These are phyloP conservation scores for Saitozyma sp. DNA, from an alignment of 768 basidiomycete genomes.

Conservation along the genomic window DNA sequence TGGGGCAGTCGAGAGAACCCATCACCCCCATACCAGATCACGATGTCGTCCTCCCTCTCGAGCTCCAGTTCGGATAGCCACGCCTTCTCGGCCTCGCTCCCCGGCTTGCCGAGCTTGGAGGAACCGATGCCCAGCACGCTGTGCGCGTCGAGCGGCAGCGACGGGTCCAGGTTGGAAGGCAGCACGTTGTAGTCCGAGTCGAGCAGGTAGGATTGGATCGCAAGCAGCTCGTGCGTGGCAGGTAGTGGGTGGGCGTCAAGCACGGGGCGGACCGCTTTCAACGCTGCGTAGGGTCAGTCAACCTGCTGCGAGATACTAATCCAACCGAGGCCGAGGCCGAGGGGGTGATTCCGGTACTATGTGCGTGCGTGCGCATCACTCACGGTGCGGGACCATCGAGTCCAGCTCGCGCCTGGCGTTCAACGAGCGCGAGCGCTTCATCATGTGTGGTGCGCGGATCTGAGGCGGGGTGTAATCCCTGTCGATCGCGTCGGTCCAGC, in stretches of 20 bases:
- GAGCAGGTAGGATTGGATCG: conserved; percentile 50
- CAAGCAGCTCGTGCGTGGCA: conserved; percentile 46
- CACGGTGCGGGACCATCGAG: no score
- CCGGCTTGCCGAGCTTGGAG: conserved; percentile 27
- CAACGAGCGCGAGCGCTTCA: conserved; percentile 10
- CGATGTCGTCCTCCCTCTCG: conserved; percentile 40
- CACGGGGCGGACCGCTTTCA: not conserved
- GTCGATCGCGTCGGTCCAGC: conserved; percentile 22
- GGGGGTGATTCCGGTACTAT: no score
- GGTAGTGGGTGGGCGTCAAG: conserved; percentile 30
- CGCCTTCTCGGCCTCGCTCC: conserved; percentile 15
- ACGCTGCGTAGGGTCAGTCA: not conserved
- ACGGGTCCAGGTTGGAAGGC: conserved; percentile 26
- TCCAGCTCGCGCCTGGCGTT: no score
- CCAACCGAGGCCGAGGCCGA: no score
- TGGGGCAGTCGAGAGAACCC: conserved; percentile 19
- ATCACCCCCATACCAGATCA: conserved; percentile 45
- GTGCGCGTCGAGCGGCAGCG: conserved; percentile 39
- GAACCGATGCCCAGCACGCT: conserved; percentile 28
- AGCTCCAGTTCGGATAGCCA: conserved; percentile 40
- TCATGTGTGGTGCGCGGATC: conserved; percentile 26
- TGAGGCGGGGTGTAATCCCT: conserved; percentile 41
- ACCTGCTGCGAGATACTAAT: not conserved
- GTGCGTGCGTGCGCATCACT: no score
- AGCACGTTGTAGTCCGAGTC: conserved; percentile 37